Percentiles rank a stretch among this genome's conserved stretches.
These are phyloP conservation scores for Nemania serpens DNA, from an alignment of 2,329 filamentous ascomycete genomes.

Conservation along the genomic window DNA sequence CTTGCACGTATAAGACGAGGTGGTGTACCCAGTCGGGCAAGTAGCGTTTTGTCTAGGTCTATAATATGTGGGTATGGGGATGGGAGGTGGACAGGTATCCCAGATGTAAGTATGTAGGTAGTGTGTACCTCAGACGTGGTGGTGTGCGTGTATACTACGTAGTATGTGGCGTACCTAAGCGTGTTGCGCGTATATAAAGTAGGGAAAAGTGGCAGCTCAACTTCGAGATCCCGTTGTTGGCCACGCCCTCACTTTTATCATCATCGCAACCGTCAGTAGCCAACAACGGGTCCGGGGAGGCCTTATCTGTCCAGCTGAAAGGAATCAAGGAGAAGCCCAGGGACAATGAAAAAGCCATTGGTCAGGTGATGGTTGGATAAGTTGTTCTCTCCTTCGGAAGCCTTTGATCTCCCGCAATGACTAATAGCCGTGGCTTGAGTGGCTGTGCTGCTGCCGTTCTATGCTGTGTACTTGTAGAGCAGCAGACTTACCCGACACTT, in stretches of 20 bases:
- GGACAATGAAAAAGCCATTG: conserved; percentile 18
- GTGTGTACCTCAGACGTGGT: too few species aligned
- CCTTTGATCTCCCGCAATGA: neutral
- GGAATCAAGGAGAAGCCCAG: conserved; percentile 2
- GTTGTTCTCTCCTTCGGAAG: neutral
- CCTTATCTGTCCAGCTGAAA: conserved; percentile 1
- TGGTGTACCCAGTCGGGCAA: conserved; percentile 4
- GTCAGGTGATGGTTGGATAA: conserved; percentile 12
- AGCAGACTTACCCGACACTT: neutral
- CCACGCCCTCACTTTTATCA: conserved; percentile 7
- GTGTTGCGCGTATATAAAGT: neutral
- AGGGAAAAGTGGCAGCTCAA: neutral
- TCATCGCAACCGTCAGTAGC: conserved; percentile 3
- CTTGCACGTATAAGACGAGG: conserved; percentile 4
- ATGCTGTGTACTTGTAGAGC: neutral
- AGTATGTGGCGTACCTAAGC: neutral
- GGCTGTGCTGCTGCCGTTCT: neutral
- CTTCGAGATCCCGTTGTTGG: neutral
- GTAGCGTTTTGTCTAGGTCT: neutral
- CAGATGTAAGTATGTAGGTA: too few species aligned
- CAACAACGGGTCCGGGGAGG: neutral
- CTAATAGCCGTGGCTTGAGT: neutral
- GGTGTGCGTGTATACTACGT: too few species aligned
- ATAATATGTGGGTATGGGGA: too few species aligned
- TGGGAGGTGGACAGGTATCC: too few species aligned